These are phyloP conservation scores for Diplodia mutila DNA, from an alignment of 2,329 filamentous ascomycete species.

Conservation along the genomic window DNA sequence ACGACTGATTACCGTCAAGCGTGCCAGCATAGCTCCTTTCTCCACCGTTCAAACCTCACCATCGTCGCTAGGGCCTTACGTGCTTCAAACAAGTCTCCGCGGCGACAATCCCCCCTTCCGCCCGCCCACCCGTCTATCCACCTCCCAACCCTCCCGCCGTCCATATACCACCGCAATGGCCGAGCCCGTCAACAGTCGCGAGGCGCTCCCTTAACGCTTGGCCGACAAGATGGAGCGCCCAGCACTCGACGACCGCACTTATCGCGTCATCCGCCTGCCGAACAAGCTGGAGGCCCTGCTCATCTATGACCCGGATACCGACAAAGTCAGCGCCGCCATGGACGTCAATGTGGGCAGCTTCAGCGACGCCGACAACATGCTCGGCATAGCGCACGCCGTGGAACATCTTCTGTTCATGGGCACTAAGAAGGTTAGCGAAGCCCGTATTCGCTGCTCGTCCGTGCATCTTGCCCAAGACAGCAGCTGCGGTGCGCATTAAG, in stretches of 20 bases:
- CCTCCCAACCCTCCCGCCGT: constrained; percentile 9
- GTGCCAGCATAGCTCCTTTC: neutral
- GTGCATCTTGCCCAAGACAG: neutral
- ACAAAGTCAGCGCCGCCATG: constrained; percentile 94
- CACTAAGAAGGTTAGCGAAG: constrained; percentile 76
- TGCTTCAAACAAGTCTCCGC: constrained; percentile 10
- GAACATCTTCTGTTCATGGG: constrained; percentile 99
- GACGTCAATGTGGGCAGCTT: constrained; percentile 97
- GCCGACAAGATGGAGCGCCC: constrained; percentile 79
- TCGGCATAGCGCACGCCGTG: constrained; percentile 92
- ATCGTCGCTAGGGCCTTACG: constrained; percentile 8
- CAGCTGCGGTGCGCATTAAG: neutral
- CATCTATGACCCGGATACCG: constrained; percentile 91
- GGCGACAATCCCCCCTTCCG: neutral
- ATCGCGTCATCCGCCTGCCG: constrained; percentile 80
- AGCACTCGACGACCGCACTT: constrained; percentile 80
- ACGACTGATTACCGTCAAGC: neutral
- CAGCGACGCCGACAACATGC: constrained; percentile 87
- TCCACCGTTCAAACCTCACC: neutral
- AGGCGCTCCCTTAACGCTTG: constrained; percentile 39
- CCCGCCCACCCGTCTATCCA: neutral
- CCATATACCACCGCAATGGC: constrained; percentile 29
- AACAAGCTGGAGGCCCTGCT: constrained; percentile 91
- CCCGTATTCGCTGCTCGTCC: too few species aligned
- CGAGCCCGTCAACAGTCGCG: constrained; percentile 23